Evolutionary conservation across 2,329 filamentous ascomycete species (phyloP), one percentile per base, ranked within the genome.

Genomic region (Lachnellula occidentalis): DNA sequence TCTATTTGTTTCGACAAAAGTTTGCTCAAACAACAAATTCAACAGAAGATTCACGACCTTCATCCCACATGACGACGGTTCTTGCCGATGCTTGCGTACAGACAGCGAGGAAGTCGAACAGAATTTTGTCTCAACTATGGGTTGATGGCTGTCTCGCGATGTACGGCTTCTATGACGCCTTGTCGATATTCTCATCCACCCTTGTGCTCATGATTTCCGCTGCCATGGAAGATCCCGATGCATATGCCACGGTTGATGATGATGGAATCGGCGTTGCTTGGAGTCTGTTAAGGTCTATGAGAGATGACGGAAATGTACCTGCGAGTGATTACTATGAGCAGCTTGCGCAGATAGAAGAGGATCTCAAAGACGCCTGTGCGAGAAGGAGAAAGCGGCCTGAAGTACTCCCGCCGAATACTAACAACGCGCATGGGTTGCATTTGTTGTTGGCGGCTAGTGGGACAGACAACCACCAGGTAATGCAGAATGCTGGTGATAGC

Each of bases 121-220:
- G 65, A 12, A 66, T 72, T 50, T 68, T 73, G 51, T 61, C 72
- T 4, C 69, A 67, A 4, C 64, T 69, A 34, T 72, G 69, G 69
- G 70, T 72, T 46, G 70, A 71, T 55, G 70, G 69, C 19, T 67
- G 69, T 9, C 64, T 72, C 22, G 69, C 70, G 0, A 66, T 69
- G 8, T 72, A 71, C 55, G 71, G 70, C 27, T 73, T 71, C 61
- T 72, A 71, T 56, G 69, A 73, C 55, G 68, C 70, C 0, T 70
- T 71, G 56, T 72, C 71, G 41, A 67, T 73, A 22, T 73, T 73
- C 53, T 71, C 70, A 17, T 68, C 70, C 0, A 68, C 70, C 1
- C 57, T 71, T 0, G 68, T 71, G n/a, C 61, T 72, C 6, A 69
- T 68, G 45, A 70, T 72, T 62, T 71, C 70, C 22, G 70, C 69